These are phyloP conservation scores for Aspergillus latus DNA, from an alignment of 2,329 filamentous ascomycete species.

Conservation along the genomic window DNA sequence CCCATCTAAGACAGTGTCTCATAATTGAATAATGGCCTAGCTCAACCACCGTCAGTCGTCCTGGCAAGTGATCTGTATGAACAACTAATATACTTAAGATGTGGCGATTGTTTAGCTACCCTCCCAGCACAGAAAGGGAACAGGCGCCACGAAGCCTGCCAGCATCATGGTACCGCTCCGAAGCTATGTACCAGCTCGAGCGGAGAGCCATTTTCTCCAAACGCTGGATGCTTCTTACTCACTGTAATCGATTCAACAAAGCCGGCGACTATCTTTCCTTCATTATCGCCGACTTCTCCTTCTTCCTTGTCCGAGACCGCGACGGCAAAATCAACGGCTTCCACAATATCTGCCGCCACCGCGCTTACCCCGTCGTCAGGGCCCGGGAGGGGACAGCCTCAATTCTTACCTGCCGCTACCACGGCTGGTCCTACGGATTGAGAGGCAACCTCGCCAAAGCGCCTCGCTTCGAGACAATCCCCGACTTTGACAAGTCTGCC, in stretches of 20 bases:
- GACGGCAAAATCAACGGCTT: conserved; percentile 20
- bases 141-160: conserved; percentile 20
- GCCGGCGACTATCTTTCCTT: conserved; percentile 23
- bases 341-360: conserved; percentile 29
- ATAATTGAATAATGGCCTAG: neutral
- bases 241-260: conserved; percentile 23
- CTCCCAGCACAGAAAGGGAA: neutral
- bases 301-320: conserved; percentile 12
- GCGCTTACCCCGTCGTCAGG: conserved; percentile 22
- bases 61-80: too few relatives aligned
- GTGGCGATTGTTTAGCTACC: conserved; percentile 11
- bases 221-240: conserved; percentile 26
- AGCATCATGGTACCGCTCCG: conserved; percentile 29
- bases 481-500: conserved; percentile 19
- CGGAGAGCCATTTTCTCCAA: conserved; percentile 30
- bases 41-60: neutral
- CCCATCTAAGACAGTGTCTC: neutral
- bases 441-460: conserved; percentile 28
- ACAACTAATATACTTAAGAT: neutral
- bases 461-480: conserved; percentile 24
- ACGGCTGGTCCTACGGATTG: conserved; percentile 29
- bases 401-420: conserved; percentile 26
- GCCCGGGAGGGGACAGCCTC: conserved; percentile 16
- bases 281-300: conserved; percentile 11
- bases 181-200: conserved; percentile 27